Conservation (phyloP, 345 rosid genomes). For the Pistacia atlantica region DNA sequence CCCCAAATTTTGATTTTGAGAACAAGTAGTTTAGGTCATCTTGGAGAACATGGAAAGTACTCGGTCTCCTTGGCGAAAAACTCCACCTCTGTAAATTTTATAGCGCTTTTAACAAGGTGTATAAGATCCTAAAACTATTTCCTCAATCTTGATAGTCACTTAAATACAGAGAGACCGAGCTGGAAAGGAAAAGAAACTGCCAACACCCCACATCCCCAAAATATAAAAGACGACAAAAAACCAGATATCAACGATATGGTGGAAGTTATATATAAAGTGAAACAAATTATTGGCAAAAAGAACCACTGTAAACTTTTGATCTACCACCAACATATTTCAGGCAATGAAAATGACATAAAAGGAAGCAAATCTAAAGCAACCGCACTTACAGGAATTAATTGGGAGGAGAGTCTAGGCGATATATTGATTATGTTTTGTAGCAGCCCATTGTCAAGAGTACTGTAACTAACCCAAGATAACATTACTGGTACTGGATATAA, state of each 20-base stretch:
- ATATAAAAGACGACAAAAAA: not conserved
- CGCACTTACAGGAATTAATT: constrained; percentile 48
- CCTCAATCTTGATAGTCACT: not conserved
- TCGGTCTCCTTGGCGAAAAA: not conserved
- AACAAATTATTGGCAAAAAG: no score
- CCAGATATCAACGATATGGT: not conserved
- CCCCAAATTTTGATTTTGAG: not conserved
- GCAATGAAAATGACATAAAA: not conserved
- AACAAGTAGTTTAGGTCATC: not conserved
- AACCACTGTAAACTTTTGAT: no score
- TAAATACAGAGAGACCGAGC: not conserved
- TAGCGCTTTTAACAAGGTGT: not conserved
- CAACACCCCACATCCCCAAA: not conserved
- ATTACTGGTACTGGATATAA: not conserved
- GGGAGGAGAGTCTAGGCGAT: constrained; percentile 48
- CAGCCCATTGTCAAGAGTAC: constrained; percentile 38
- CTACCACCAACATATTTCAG: not conserved
- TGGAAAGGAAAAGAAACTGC: not conserved
- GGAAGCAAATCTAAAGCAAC: not conserved
- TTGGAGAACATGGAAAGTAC: not conserved
- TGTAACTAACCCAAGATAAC: constrained; percentile 34
- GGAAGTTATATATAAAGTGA: not conserved
- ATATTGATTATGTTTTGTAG: constrained; percentile 22
- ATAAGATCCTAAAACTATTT: not conserved
- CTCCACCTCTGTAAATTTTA: not conserved